phyloP scores from a whole-genome alignment of 495 filamentous ascomycete genomes.

The Penicillium angulare region DNA sequence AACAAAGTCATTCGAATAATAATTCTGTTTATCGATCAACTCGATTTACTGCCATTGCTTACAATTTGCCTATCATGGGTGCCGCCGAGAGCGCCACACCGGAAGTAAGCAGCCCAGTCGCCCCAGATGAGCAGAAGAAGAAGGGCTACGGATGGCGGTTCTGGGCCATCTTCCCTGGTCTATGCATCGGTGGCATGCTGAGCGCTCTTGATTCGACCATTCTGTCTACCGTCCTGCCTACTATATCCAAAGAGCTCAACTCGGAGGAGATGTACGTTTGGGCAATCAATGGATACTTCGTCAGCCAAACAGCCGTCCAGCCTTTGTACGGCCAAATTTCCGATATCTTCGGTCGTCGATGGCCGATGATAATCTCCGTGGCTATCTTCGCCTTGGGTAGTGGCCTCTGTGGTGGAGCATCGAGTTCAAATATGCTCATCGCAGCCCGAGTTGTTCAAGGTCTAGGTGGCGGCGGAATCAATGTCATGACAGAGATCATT shows the following conservation, averaged over 20 bases:
- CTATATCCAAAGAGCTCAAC: background rate
- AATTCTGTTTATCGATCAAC: too few species aligned
- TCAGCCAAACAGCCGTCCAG: conserved; percentile 22
- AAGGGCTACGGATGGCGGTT: background rate
- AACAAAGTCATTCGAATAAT: too few species aligned
- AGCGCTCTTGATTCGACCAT: background rate
- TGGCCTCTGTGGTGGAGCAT: conserved; percentile 30
- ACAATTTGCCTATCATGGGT: too few species aligned
- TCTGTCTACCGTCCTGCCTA: background rate
- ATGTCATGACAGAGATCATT: conserved; percentile 30
- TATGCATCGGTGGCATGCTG: background rate
- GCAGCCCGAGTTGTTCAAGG: conserved; percentile 30
- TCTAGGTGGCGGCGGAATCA: conserved; percentile 28
- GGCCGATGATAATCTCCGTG: conserved; percentile 35
- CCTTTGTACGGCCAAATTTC: conserved; percentile 39
- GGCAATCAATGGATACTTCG: conserved; percentile 39
- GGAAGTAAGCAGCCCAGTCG: too few species aligned
- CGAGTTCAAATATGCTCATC: conserved; percentile 28
- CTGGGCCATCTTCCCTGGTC: background rate
- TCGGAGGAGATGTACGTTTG: conserved; percentile 34
- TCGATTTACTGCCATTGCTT: too few species aligned
- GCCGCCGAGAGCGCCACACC: too few species aligned
- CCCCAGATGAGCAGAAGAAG: too few species aligned
- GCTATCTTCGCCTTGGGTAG: conserved; percentile 39
- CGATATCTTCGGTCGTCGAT: conserved; percentile 51